phyloP scores from a whole-genome alignment of 2,329 filamentous ascomycete genomes.

The Graphiopsis chlorocephala region DNA sequence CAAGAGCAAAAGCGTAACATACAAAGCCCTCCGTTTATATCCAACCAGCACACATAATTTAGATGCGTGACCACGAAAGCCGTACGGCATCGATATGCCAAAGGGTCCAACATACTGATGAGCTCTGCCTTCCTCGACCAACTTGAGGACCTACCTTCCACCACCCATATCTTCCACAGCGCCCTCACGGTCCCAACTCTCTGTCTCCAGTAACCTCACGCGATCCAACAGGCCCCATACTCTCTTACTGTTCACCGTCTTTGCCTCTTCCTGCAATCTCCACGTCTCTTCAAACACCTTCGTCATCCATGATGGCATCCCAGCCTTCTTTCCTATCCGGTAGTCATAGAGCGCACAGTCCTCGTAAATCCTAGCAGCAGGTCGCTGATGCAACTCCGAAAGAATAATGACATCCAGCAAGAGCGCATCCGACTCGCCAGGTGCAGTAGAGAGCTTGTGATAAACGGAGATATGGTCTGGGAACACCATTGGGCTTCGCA shows the following conservation, averaged over 20 bases:
- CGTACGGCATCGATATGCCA: neutral
- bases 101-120: neutral
- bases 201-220: constrained; percentile 63
- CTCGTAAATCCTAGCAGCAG: constrained; percentile 72
- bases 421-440: constrained; percentile 54
- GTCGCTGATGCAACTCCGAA: constrained; percentile 70
- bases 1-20: neutral
- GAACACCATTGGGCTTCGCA: constrained; percentile 66
- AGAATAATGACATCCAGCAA: constrained; percentile 63
- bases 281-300: constrained; percentile 60
- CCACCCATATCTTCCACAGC: constrained; percentile 57
- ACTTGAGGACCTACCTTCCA: neutral
- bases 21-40: neutral
- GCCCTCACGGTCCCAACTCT: constrained; percentile 69
- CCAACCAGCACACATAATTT: neutral
- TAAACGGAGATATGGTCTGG: constrained; percentile 81
- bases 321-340: constrained; percentile 53
- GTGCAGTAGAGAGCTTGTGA: constrained; percentile 66
- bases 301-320: constrained; percentile 60
- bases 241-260: constrained; percentile 49
- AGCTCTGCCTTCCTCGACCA: neutral
- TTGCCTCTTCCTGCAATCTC: constrained; percentile 60
- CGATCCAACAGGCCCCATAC: constrained; percentile 57
- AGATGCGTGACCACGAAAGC: neutral
- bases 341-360: constrained; percentile 81